phyloP scores from a whole-genome alignment of 306 rosid genomes.

The Rosa rugosa region DNA sequence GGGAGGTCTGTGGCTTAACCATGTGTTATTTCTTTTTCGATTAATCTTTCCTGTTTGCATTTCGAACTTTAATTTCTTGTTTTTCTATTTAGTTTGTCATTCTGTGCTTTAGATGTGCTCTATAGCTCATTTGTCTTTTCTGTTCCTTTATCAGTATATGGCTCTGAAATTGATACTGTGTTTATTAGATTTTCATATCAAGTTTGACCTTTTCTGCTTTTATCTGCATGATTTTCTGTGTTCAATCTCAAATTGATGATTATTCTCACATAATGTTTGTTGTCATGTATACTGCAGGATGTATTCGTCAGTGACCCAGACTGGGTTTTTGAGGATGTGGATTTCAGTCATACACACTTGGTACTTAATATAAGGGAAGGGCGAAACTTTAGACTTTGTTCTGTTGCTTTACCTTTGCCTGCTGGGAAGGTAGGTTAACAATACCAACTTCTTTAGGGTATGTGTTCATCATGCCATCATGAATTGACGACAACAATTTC shows the following conservation, averaged over 20 bases:
- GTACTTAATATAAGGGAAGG: constrained; percentile 71
- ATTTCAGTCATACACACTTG: constrained; percentile 69
- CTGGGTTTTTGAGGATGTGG: constrained; percentile 69
- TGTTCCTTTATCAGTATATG: not conserved
- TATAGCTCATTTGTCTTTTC: not conserved
- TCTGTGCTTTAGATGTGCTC: not conserved
- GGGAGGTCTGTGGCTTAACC: constrained; percentile 70
- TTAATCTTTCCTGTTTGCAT: not conserved
- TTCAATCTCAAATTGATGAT: constrained; percentile 9
- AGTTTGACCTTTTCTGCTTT: constrained; percentile 4
- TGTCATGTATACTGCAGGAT: constrained; percentile 50
- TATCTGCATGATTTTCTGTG: constrained; percentile 1
- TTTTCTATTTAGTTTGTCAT: not conserved
- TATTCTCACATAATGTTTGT: not conserved
- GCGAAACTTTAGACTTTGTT: constrained; percentile 61
- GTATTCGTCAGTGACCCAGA: constrained; percentile 49
- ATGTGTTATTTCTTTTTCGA: not conserved
- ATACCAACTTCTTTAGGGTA: constrained; percentile 19
- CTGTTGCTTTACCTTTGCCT: constrained; percentile 70
- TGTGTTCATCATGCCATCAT: constrained; percentile 21
- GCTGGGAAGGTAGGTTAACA: constrained; percentile 54
- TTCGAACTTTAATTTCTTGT: not conserved
- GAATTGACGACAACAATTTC: constrained; percentile 18
- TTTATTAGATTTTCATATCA: not conserved
- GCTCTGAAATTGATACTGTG: not conserved